Evolutionary conservation across 148 eudicot genomes (phyloP).

Genomic region (Vaccinium macrocarpon): DNA sequence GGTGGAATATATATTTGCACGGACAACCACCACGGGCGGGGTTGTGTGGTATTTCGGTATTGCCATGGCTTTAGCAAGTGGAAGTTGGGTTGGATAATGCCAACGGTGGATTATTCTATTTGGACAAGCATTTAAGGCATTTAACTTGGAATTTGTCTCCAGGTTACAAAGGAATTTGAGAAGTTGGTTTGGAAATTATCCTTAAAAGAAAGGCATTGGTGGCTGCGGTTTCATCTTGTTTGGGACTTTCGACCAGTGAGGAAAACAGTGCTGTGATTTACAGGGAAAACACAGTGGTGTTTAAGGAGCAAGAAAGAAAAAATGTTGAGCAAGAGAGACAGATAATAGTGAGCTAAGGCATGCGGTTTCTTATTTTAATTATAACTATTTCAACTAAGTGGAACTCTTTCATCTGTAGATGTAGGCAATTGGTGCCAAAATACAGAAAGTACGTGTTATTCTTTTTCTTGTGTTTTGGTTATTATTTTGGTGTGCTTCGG

Average conservation of each 20-base stretch:
- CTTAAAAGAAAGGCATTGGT: not conserved
- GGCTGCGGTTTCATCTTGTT: not conserved
- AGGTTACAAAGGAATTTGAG: not conserved
- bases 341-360: too few relatives aligned
- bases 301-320: not conserved
- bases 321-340: too few relatives aligned
- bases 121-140: not conserved
- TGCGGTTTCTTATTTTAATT: not conserved
- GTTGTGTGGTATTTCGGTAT: not conserved
- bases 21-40: not conserved
- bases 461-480: not conserved
- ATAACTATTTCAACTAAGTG: not conserved
- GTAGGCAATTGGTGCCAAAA: too few relatives aligned
- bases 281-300: not conserved
- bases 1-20: not conserved
- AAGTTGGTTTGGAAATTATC: not conserved
- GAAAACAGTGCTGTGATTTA: not conserved
- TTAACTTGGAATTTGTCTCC: not conserved
- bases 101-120: not conserved
- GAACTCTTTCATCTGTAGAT: not conserved
- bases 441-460: too few relatives aligned
- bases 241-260: not conserved
- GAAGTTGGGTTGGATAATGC: not conserved
- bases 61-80: not conserved
- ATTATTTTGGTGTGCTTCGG: not conserved